phyloP scores from a whole-genome alignment of 345 rosid species.

The Ailanthus altissimus region DNA sequence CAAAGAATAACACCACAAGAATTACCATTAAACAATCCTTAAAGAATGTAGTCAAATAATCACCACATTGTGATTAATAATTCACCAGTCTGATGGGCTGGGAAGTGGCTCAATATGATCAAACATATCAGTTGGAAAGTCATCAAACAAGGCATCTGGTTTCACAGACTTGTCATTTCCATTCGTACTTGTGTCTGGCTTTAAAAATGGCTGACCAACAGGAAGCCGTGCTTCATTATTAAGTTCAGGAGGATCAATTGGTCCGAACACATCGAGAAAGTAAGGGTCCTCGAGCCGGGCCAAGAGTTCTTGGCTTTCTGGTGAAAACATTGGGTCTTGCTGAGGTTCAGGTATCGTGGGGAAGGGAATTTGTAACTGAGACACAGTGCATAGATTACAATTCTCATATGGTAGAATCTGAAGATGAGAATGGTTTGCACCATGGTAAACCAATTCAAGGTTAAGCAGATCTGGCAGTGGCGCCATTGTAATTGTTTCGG shows the following conservation, averaged over 20 bases:
- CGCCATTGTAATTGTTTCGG: slow-evolving; percentile 26
- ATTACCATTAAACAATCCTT: neutral
- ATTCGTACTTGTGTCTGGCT: slow-evolving; percentile 36
- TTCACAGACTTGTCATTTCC: slow-evolving; percentile 22
- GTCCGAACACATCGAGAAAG: slow-evolving; percentile 51
- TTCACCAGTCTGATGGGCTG: slow-evolving; percentile 49
- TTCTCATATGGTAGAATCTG: slow-evolving; percentile 21
- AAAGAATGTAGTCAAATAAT: neutral
- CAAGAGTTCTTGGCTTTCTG: slow-evolving; percentile 60
- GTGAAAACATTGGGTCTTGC: slow-evolving; percentile 40
- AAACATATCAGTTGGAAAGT: slow-evolving; percentile 70
- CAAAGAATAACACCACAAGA: slow-evolving; percentile 10
- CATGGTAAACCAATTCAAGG: slow-evolving; percentile 35
- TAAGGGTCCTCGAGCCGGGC: slow-evolving; percentile 59
- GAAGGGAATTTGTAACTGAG: slow-evolving; percentile 24
- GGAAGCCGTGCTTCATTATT: slow-evolving; percentile 37
- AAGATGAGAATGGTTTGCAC: slow-evolving; percentile 24
- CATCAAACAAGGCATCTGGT: slow-evolving; percentile 63
- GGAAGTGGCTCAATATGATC: slow-evolving; percentile 61
- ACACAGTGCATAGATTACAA: slow-evolving; percentile 20
- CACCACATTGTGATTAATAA: slow-evolving; percentile 3
- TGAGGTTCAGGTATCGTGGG: slow-evolving; percentile 39
- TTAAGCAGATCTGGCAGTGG: slow-evolving; percentile 40
- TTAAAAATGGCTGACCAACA: slow-evolving; percentile 46
- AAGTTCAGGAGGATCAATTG: slow-evolving; percentile 42